Percentiles rank a stretch among this genome's conserved stretches.
Conservation (phyloP, 306 rosid genomes). For the Pyrus bretschneideri region DNA sequence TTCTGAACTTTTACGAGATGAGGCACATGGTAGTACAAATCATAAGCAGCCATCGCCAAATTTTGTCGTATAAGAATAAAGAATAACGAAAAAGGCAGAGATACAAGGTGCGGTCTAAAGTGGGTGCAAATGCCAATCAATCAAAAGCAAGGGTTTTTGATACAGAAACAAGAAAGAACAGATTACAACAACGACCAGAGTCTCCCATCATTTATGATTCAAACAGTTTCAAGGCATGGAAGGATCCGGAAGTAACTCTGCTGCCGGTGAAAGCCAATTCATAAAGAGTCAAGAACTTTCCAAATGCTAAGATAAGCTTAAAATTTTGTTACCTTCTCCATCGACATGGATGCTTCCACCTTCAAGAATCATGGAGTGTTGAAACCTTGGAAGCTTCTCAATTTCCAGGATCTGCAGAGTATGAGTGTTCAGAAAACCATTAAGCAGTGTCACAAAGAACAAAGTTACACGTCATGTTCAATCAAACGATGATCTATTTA, state of each 20-base stretch:
- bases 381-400: slow-evolving; percentile 71
- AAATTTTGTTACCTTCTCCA: slow-evolving; percentile 72
- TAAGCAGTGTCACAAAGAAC: background rate
- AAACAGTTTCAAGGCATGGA: background rate
- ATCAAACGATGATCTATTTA: background rate
- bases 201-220: background rate
- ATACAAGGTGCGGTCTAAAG: background rate
- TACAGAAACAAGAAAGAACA: background rate
- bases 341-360: slow-evolving; percentile 99
- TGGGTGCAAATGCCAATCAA: background rate
- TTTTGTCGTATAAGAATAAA: background rate
- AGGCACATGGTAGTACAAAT: background rate
- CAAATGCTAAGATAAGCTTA: background rate
- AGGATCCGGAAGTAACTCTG: background rate
- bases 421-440: background rate
- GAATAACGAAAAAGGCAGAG: background rate
- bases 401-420: slow-evolving; percentile 55
- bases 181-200: background rate
- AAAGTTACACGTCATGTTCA: background rate
- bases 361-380: slow-evolving; percentile 67
- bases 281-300: background rate
- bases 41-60: background rate
- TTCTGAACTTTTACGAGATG: background rate
- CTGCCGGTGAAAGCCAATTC: background rate
- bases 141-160: background rate